Base-by-base conservation (phyloP, 2,329 filamentous ascomycete genomes). In the Fusarium sp. region DNA sequence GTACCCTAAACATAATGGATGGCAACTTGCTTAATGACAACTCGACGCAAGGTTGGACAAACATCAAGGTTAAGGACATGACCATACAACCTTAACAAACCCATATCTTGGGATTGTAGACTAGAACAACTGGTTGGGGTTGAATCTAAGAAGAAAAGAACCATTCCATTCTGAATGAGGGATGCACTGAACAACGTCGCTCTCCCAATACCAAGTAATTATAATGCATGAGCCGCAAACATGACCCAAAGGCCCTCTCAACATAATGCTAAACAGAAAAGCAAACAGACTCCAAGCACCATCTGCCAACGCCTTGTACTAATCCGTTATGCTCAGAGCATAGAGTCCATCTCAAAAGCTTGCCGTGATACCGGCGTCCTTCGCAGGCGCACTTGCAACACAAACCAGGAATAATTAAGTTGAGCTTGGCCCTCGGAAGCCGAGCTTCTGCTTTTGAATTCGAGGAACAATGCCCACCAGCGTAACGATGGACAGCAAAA, bases 381-480 rank as follows among this genome's bases (percentile, higher is more conserved):
- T 27, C 5, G 10, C 12, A n/a, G 18, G n/a, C 5, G 18, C 28
- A 27, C 3, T 10, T 23, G n/a, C n/a, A 21, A 30, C 23, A 12
- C 12, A 23, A 14, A 12, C 18, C 41, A 65, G 27, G n/a, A 30
- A 30, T 3, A 23, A 18, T 69, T 42, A 74, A 49, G 48, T 62
- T 16, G 57, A 58, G 21, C 43, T 54, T 41, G 65, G 66, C 14
- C 59, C 66, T 48, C 69, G 67, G 55, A 81, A 74, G 1, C 93
- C 93, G 61, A 98, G 83, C 84, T 98, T 98, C 67, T 89, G 86
- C 82, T 91, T 88, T 83, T 93, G 92, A 66, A 98, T 89, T 68
- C 95, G 87, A 10, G 94, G 91, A 62, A 92, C 85, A 18, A 97
- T 81, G 0, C 96, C 95, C 21, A 89, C 74, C 12, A 96, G 76